These are phyloP conservation scores for Nakazawaea molendinolei DNA, from an alignment of 805 yeast genomes.

Conservation along the genomic window DNA sequence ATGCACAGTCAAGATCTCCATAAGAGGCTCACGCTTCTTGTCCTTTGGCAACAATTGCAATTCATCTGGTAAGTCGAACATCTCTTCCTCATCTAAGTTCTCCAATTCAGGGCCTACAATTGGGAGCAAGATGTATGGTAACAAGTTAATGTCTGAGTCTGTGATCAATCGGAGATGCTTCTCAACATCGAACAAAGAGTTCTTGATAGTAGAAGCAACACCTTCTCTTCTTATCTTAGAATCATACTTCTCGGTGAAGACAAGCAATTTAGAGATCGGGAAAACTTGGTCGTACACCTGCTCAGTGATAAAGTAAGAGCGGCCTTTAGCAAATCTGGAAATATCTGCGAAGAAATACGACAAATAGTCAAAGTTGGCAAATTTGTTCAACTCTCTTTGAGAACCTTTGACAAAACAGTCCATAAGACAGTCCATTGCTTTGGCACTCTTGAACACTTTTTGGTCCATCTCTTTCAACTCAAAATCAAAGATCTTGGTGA, in stretches of 20 bases:
- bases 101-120: slow-evolving; percentile 69
- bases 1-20: slow-evolving; percentile 59
- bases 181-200: slow-evolving; percentile 74
- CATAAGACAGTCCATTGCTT: slow-evolving; percentile 72
- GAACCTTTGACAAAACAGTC: slow-evolving; percentile 85
- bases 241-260: slow-evolving; percentile 77
- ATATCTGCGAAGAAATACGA: slow-evolving; percentile 87
- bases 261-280: slow-evolving; percentile 76
- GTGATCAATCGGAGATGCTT: slow-evolving; percentile 54
- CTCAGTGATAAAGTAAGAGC: slow-evolving; percentile 66
- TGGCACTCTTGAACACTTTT: slow-evolving; percentile 46
- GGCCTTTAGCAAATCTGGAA: slow-evolving; percentile 68
- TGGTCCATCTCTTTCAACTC: slow-evolving; percentile 30
- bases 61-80: slow-evolving; percentile 82
- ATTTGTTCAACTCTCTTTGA: slow-evolving; percentile 62
- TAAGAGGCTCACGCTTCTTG: slow-evolving; percentile 68
- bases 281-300: slow-evolving; percentile 72
- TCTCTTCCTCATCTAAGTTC: slow-evolving; percentile 74
- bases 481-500: slow-evolving; percentile 43
- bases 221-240: slow-evolving; percentile 82
- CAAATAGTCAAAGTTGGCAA: slow-evolving; percentile 75
- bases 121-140: slow-evolving; percentile 80
- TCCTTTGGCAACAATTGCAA: slow-evolving; percentile 73
- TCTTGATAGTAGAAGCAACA: slow-evolving; percentile 87
- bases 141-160: slow-evolving; percentile 59